Evolutionary conservation across 176 grass and related monocot genomes (phyloP), one percentile per base, ranked within the genome.

Genomic region (Oryza rufipogon): DNA sequence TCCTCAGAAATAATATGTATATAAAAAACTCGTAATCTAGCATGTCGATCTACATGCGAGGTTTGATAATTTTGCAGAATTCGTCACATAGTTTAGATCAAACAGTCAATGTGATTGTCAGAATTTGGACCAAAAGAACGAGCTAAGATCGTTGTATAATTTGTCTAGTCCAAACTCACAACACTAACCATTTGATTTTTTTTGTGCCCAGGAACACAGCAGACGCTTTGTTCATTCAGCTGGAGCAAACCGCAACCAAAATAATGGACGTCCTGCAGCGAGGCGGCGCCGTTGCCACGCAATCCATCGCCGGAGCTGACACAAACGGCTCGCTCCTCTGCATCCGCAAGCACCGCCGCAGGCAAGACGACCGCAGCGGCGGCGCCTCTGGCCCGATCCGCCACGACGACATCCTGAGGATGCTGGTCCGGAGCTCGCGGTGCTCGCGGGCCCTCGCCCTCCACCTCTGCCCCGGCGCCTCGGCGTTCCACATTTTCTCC

Each of bases 401-500:
- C 82, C 77, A 85, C 14, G 82, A 88, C 2, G 89, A 88, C 49
- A 60, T 91, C 28, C 78, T 91, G 17, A 46, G 78, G 60, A 85
- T 71, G 89, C 78, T 94, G 87, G 25, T 88, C 41, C 73, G n/a
- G 75, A 85, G 67, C 45, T 90, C 81, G 19, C 80, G 89, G 74
- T 65, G 85, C 84, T 87, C 84, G 0, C 70, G 72, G 26, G 84
- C 68, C 23, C 76, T 94, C 38, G 44, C 73, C 1, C 77, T 94
- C 36, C 87, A 92, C 83, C 69, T 92, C 54, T 76, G 81, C 54
- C 80, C 78, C 67, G 78, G 81, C 54, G 87, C 89, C 17, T 87
- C 87, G 1, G 75, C 60, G 17, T 94, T 92, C 67, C 70, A 83
- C 46, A 11, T 87, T 65, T 89, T 83, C 87, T 89, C 92, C 52